These are phyloP conservation scores for Penicillium ucsense DNA, from an alignment of 495 filamentous ascomycete genomes.

Conservation along the genomic window DNA sequence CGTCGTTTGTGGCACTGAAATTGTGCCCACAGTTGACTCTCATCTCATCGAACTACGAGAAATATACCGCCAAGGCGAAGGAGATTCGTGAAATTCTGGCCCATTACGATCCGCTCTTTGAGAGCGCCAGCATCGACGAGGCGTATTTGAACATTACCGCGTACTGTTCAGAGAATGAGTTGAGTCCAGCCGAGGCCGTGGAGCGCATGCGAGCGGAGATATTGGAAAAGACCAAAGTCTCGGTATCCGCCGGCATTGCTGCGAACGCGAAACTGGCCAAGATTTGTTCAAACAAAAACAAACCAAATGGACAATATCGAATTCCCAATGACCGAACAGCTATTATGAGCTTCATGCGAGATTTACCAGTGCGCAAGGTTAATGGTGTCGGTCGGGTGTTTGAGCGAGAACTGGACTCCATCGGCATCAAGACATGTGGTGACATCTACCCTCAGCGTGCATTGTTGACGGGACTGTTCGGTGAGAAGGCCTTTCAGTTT, in stretches of 20 bases:
- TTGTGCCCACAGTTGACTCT: slow-evolving; percentile 84
- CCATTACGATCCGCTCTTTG: slow-evolving; percentile 80
- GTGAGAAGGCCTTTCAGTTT: slow-evolving; percentile 84
- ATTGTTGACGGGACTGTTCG: slow-evolving; percentile 67
- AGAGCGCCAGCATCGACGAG: slow-evolving; percentile 90
- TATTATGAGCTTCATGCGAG: slow-evolving; percentile 77
- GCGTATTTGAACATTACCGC: slow-evolving; percentile 93
- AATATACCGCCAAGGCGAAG: slow-evolving; percentile 82
- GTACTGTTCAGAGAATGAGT: slow-evolving; percentile 61
- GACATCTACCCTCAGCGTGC: slow-evolving; percentile 74
- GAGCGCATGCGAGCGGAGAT: slow-evolving; percentile 68
- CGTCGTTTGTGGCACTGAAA: slow-evolving; percentile 87
- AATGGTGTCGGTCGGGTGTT: slow-evolving; percentile 92
- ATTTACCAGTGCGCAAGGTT: slow-evolving; percentile 77
- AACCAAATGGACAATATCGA: slow-evolving; percentile 87
- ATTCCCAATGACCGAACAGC: slow-evolving; percentile 58
- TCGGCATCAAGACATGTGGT: slow-evolving; percentile 82
- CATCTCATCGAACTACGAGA: slow-evolving; percentile 75
- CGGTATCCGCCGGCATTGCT: slow-evolving; percentile 89
- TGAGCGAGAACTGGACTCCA: slow-evolving; percentile 80
- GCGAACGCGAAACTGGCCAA: slow-evolving; percentile 91
- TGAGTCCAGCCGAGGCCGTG: slow-evolving; percentile 64
- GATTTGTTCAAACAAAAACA: slow-evolving; percentile 88
- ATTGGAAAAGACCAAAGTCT: slow-evolving; percentile 67
- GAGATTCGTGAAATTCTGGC: slow-evolving; percentile 78